Evolutionary conservation across 2,329 filamentous ascomycete genomes (phyloP), one percentile per base, ranked within the genome.

Genomic region (Nemania sp.): DNA sequence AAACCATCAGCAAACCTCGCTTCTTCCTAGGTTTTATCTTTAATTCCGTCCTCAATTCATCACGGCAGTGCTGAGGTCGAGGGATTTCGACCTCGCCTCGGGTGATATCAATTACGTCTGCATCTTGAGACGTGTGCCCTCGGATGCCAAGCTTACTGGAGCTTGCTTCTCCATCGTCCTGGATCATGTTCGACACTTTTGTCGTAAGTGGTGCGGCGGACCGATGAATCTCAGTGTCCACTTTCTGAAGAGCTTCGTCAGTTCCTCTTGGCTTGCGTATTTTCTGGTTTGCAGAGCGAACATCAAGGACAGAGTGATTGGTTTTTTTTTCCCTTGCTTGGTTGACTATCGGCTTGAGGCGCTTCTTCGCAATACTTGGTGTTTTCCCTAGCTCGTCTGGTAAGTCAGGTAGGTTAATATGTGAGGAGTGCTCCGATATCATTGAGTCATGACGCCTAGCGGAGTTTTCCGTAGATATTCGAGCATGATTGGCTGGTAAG

Each of bases 1-100:
- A 74, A 4, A 82, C 54, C 71, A 83, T 75, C 45, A 84, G 66
- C 7, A 85, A 67, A 1, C 82, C 81, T 54, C 81, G 76, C 60
- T 78, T 80, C 60, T 78, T 78, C 58, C 78, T 75, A 17, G 80
- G 73, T 60, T 75, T 79, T 53, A 84, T 80, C 7, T 78, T 77
- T 37, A 84, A 70, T 62, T 81, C 78, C 17, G 80, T 80, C 49
- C 76, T 77, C 9, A 72, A 75, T 57, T 76, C 67, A 15, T 65
- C 58, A n/a, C 42, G 55, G 42, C 45, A 2, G 29, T 57, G 51
- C 34, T 49, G 32, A 47, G 46, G 50, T 57, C 1, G n/a, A 34
- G 25, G 37, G n/a, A n/a, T 13, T 6, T 49, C 15, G 15, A 32
- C 39, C 5, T 2, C 42, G 34, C 54, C 57, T 49, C 66, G 12